These are phyloP conservation scores for Lobulomyces angularis DNA, from an alignment of 192 early-diverging fungal genomes.

Conservation along the genomic window DNA sequence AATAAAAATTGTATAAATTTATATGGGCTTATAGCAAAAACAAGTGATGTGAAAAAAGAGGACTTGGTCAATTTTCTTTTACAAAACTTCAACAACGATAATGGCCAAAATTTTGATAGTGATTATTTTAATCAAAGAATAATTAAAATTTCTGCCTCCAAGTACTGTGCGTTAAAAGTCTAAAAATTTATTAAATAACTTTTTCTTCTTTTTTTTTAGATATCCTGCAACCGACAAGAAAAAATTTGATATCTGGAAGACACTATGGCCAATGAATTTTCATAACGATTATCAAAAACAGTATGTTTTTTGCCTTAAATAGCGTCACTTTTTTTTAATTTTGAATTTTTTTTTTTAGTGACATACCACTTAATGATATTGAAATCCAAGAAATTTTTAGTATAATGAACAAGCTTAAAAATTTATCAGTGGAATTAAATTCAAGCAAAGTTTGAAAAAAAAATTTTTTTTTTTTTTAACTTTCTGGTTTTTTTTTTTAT, in stretches of 20 bases:
- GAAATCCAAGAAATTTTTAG: conserved; percentile 20
- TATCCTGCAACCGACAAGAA: conserved; percentile 49
- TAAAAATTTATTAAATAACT: no score
- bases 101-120: no score
- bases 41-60: no score
- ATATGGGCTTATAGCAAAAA: no score
- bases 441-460: conserved; percentile 41
- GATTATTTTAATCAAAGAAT: no score
- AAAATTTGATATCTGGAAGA: conserved; percentile 70
- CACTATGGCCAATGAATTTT: conserved; percentile 71
- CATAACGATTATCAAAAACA: conserved; percentile 31
- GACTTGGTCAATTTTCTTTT: no score
- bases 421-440: conserved; percentile 21
- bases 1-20: no score
- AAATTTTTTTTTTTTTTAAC: no score
- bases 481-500: neutral
- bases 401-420: conserved; percentile 3
- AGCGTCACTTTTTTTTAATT: conserved; percentile 1
- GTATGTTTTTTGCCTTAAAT: conserved; percentile 22
- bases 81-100: no score
- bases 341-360: neutral
- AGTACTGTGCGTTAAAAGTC: no score
- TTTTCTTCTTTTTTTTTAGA: no score
- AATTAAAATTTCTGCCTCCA: no score
- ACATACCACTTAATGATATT: conserved; percentile 4